Conservation (phyloP, 2,329 filamentous ascomycete species). For the Stachybotrys elegans region DNA sequence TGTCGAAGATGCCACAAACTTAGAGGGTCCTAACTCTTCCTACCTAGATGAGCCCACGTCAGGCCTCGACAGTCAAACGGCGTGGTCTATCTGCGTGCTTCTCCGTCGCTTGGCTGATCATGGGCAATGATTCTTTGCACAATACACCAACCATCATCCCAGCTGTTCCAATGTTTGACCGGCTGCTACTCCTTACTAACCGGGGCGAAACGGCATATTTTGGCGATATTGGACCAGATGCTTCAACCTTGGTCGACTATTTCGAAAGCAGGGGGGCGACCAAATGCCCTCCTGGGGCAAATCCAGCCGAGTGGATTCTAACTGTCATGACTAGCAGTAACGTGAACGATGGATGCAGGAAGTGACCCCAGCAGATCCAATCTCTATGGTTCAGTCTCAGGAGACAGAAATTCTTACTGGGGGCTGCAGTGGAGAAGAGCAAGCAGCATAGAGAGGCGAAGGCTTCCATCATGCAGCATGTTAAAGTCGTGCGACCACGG, state of each 20-base stretch:
- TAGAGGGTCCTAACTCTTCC: not conserved
- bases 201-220: not conserved
- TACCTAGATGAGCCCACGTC: slow-evolving; percentile 2
- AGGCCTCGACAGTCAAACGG: slow-evolving; percentile 1
- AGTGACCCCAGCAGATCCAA: not conserved
- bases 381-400: too few relatives aligned
- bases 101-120: not conserved
- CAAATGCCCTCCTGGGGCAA: not conserved
- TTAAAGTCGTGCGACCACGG: not conserved
- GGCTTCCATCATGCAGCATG: not conserved
- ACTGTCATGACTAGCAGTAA: not conserved
- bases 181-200: not conserved
- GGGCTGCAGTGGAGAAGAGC: too few relatives aligned
- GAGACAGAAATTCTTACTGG: too few relatives aligned
- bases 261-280: not conserved
- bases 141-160: not conserved
- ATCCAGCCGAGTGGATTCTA: slow-evolving; percentile 1
- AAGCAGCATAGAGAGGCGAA: too few relatives aligned
- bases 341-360: too few relatives aligned
- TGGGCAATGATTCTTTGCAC: not conserved
- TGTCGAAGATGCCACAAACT: not conserved
- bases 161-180: not conserved
- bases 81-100: slow-evolving; percentile 1
- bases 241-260: not conserved
- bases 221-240: not conserved